Evolutionary conservation across 495 filamentous ascomycete species (phyloP), one percentile per base, ranked within the genome.

Genomic region (Penicillium turbatum): DNA sequence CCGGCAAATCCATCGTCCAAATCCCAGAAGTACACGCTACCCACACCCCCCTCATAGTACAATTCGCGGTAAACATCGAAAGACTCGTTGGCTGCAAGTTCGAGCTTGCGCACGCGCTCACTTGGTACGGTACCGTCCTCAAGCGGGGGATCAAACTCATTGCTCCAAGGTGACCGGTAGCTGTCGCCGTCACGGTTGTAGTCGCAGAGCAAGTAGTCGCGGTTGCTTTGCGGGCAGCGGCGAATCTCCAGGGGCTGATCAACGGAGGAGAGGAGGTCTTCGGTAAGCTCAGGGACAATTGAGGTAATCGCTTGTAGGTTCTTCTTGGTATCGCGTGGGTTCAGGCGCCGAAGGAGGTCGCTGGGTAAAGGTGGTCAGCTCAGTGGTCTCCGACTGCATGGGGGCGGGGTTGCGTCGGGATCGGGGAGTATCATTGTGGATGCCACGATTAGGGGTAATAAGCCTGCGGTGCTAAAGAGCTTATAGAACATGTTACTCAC

Each of bases 181-280:
- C 86, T 91, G 71, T 97, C 93, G 47, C 95, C 95, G 73, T 99
- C 93, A 47, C 93, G 90, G 79, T 99, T 99, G 79, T 97, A 99
- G 79, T 99, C 93, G 78, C 93, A 99, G 56, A 96, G 88, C 36
- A 99, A 83, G 75, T 96, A 99, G 75, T 97, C 93, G 48, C 92
- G 87, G 56, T 88, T 90, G 50, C 88, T 89, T 71, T 91, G 88
- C 50, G 79, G 77, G 78, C 93, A 97, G 55, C 87, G 87, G 53
- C 85, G 85, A 41, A 93, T 79, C 44, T 89, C 84, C 19, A 99
- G 85, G 41, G 95, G 95, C 68, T 96, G 90, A 72, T 99, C 93
- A 56, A 97, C 92, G 31, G 91, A 95, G 55, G 92, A 90, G 54
- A 99, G 90, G 26, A 99, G 88, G 66, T 99, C 93, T 82, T 99